Evolutionary conservation across 2,329 filamentous ascomycete genomes (phyloP).

Genomic region (Annulohypoxylon truncatum): DNA sequence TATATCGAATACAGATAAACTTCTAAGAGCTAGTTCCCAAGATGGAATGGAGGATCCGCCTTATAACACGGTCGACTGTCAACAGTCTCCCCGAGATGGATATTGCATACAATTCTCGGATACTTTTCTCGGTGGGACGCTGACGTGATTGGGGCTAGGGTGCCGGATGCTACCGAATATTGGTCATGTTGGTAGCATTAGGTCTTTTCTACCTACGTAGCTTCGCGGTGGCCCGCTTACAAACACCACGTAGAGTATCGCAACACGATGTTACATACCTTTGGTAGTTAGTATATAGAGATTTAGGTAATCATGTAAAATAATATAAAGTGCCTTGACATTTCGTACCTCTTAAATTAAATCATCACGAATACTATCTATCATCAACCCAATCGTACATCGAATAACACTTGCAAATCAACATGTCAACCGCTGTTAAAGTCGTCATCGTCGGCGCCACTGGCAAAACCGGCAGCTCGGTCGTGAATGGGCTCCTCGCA

Average conservation of each 20-base stretch:
- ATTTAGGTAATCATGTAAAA: too few species aligned
- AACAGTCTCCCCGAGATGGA: neutral
- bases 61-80: neutral
- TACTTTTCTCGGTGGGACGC: neutral
- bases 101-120: neutral
- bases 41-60: neutral
- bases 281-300: too few species aligned
- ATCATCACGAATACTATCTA: neutral
- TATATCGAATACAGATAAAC: neutral
- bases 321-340: neutral
- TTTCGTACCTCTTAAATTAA: neutral
- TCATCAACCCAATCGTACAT: neutral
- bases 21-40: neutral
- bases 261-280: neutral
- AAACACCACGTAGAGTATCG: neutral
- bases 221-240: neutral
- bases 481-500: slow-evolving; percentile 54
- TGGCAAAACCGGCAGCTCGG: slow-evolving; percentile 55
- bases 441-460: slow-evolving; percentile 56
- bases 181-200: neutral
- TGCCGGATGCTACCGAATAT: neutral
- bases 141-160: neutral
- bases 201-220: too few species aligned
- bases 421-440: slow-evolving; percentile 41
- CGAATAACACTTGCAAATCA: neutral